These are phyloP conservation scores for Arxiozyma slooffiae DNA, from an alignment of 1,139 yeast species.

Conservation along the genomic window DNA sequence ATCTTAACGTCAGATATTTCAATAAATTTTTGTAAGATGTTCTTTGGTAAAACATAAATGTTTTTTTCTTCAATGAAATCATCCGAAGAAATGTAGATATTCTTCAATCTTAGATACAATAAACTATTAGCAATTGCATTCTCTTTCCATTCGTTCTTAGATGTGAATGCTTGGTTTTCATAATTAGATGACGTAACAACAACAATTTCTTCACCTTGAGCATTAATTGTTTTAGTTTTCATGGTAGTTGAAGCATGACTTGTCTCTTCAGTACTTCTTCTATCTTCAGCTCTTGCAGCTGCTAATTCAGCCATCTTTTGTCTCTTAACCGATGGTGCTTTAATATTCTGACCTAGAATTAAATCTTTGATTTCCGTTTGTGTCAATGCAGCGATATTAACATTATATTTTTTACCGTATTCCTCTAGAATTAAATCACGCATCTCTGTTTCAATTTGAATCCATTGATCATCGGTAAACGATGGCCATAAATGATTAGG, in stretches of 20 bases:
- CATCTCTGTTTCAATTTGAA: slow-evolving; percentile 73
- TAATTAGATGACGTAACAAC: slow-evolving; percentile 88
- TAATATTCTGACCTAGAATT: slow-evolving; percentile 87
- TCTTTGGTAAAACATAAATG: slow-evolving; percentile 75
- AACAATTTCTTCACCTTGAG: slow-evolving; percentile 91
- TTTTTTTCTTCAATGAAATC: slow-evolving; percentile 45
- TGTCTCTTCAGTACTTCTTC: slow-evolving; percentile 11
- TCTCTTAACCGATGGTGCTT: slow-evolving; percentile 78
- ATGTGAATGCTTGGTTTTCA: slow-evolving; percentile 74
- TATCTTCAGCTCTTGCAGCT: slow-evolving; percentile 38
- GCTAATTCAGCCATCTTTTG: slow-evolving; percentile 76
- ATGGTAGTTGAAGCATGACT: slow-evolving; percentile 40
- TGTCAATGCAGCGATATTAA: slow-evolving; percentile 77
- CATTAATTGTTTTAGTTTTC: slow-evolving; percentile 77
- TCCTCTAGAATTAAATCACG: slow-evolving; percentile 82
- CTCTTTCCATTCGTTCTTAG: slow-evolving; percentile 86
- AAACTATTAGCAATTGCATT: slow-evolving; percentile 74
- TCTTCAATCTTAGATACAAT: slow-evolving; percentile 64
- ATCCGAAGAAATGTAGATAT: slow-evolving; percentile 61
- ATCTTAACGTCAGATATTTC: slow-evolving; percentile 73
- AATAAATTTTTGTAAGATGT: slow-evolving; percentile 65
- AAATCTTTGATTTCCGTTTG: slow-evolving; percentile 90
- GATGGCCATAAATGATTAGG: slow-evolving; percentile 93
- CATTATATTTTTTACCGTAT: slow-evolving; percentile 76
- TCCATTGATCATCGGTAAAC: slow-evolving; percentile 82